phyloP scores from a whole-genome alignment of 805 yeast species.

The Candida golubevii region DNA sequence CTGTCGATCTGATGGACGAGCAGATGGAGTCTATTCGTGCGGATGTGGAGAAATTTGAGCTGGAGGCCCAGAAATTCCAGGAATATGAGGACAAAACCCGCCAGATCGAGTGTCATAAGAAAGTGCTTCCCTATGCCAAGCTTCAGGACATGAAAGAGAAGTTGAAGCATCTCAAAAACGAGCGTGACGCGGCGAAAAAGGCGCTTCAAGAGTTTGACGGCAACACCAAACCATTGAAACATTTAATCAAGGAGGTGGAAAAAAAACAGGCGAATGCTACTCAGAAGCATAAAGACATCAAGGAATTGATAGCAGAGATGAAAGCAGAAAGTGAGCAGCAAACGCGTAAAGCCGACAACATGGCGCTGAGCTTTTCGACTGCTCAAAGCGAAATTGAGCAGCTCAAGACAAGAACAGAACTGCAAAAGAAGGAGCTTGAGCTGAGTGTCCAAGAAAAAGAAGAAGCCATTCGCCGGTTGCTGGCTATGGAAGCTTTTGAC shows the following conservation, averaged over 20 bases:
- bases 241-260: conserved; percentile 1
- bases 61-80: conserved; percentile 44
- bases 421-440: conserved; percentile 13
- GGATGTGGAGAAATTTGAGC: conserved; percentile 38
- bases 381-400: conserved; percentile 11
- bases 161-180: conserved; percentile 29
- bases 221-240: conserved; percentile 23
- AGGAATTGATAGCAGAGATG: conserved; percentile 1
- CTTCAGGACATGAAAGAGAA: conserved; percentile 33
- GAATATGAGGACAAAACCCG: conserved; percentile 43
- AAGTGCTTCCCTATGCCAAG: conserved; percentile 38
- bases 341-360: conserved; percentile 3
- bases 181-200: conserved; percentile 33
- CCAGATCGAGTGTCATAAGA: conserved; percentile 36
- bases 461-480: conserved; percentile 6
- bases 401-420: conserved; percentile 12
- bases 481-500: conserved; percentile 9
- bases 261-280: background rate
- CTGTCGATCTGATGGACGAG: conserved; percentile 24
- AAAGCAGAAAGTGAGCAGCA: background rate
- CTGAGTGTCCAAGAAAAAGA: conserved; percentile 10
- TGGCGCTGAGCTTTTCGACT: conserved; percentile 4
- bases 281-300: background rate
- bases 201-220: conserved; percentile 25
- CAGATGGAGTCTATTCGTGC: conserved; percentile 30